Evolutionary conservation across 2,329 filamentous ascomycete genomes (phyloP), one percentile per base, ranked within the genome.

Genomic region (Metarhizium brunneum): DNA sequence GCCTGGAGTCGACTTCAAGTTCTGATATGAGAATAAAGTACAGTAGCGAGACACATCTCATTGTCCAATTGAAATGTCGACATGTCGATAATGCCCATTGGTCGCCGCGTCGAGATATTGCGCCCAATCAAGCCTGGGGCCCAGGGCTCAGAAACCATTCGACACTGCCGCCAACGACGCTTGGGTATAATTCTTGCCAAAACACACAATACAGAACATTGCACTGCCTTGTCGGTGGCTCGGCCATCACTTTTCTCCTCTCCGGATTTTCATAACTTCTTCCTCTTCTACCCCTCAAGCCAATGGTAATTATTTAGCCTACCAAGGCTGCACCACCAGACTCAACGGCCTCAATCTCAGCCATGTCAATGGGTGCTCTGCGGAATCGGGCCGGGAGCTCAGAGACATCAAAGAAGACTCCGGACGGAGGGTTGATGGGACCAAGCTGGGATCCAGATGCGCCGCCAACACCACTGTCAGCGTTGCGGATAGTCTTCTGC

Each of bases 261-360:
- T 20, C 16, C 7, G 6, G 4, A 14, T 20, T 45, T 6, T 45
- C 6, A 16, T 20, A 20, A 4, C 42, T 45, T 45, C 42, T 45
- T 42, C 18, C 42, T 45, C 42, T 20, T 16, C 42, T 4, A 45
- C 42, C 42, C 42, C 42, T 45, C 42, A 11, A 10, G 5, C 11
- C 18, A 45, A 6, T 6, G 6, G 16, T 20, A 18, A 20, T 45
- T 2, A 20, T 61, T 66, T 70, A 82, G 59, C 75, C 74, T 60
- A 79, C 71, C 56, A 78, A 68, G 40, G 79, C 73, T 38, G 92
- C 94, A 56, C 94, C 94, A 55, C 92, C 94, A 55, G 90, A 94
- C 82, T 96, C 91, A 66, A 99, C 82, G 25, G 91, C 92, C 72
- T 97, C 94, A 58, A 99, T 99, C 81, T 99, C 94, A 47, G 85